These are phyloP conservation scores for Cajanus cajan DNA, from an alignment of 306 rosid species.

Conservation along the genomic window DNA sequence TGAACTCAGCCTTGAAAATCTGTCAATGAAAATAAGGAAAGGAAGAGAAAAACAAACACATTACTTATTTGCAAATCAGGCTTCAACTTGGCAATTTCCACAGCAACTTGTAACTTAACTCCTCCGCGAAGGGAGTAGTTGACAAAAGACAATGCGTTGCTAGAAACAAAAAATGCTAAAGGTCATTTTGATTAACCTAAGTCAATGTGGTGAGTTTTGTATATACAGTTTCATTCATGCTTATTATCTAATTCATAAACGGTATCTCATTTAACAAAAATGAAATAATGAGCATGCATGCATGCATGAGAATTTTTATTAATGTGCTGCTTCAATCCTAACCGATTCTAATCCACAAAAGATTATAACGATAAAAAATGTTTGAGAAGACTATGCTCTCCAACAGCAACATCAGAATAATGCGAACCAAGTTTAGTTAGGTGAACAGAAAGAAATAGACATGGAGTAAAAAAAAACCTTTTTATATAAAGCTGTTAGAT, in stretches of 20 bases:
- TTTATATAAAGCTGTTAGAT: constrained; percentile 78
- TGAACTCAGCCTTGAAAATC: constrained; percentile 92
- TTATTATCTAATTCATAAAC: not conserved
- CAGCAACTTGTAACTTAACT: not conserved
- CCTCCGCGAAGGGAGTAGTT: not conserved
- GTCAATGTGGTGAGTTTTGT: not conserved
- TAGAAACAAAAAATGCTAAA: not conserved
- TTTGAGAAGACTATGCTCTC: not conserved
- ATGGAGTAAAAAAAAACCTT: constrained; percentile 62
- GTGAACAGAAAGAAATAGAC: not conserved
- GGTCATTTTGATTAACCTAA: not conserved
- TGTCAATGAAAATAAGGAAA: constrained; percentile 28
- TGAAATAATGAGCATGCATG: not conserved
- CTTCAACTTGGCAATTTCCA: not conserved
- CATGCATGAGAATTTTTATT: not conserved
- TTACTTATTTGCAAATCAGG: not conserved
- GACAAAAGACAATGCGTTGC: not conserved
- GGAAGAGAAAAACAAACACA: not conserved
- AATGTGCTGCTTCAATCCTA: not conserved
- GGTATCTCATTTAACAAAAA: not conserved
- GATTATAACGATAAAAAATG: constrained; percentile 14
- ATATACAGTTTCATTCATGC: not conserved
- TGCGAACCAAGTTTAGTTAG: not conserved
- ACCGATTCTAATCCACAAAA: not conserved
- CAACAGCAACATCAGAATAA: constrained; percentile 1